Evolutionary conservation across 768 basidiomycete genomes (phyloP).

Genomic region (Leccinum broughii): DNA sequence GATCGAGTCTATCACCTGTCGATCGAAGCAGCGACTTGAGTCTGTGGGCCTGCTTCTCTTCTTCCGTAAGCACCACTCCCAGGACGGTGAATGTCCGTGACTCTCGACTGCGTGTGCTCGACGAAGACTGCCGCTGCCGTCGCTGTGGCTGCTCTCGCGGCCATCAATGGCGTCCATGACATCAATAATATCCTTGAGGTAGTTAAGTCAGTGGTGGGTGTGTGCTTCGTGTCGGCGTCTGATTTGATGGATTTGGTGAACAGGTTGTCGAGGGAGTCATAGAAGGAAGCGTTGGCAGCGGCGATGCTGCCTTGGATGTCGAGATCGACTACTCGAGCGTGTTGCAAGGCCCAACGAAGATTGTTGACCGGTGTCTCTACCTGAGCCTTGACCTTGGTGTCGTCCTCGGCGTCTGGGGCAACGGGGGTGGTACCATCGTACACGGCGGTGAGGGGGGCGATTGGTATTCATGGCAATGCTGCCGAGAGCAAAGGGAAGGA

Average conservation of each 20-base stretch:
- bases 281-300: slow-evolving; percentile 45
- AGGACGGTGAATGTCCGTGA: slow-evolving; percentile 41
- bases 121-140: slow-evolving; percentile 34
- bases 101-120: slow-evolving; percentile 41
- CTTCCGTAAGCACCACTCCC: slow-evolving; percentile 48
- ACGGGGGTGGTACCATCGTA: slow-evolving; percentile 51
- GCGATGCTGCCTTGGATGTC: slow-evolving; percentile 59
- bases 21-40: slow-evolving; percentile 53
- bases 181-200: slow-evolving; percentile 44
- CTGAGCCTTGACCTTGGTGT: slow-evolving; percentile 11
- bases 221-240: slow-evolving; percentile 34
- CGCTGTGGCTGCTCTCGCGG: slow-evolving; percentile 31
- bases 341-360: slow-evolving; percentile 64
- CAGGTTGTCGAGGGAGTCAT: slow-evolving; percentile 71
- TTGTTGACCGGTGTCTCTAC: slow-evolving; percentile 49
- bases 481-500: slow-evolving; percentile 62
- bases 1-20: slow-evolving; percentile 56
- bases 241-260: slow-evolving; percentile 56
- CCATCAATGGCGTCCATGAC: slow-evolving; percentile 38
- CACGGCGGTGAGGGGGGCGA: slow-evolving; percentile 49
- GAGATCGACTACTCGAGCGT: slow-evolving; percentile 67
- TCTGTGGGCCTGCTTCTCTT: slow-evolving; percentile 56
- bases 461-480: slow-evolving; percentile 44
- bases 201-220: slow-evolving; percentile 46
- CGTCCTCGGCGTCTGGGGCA: slow-evolving; percentile 22